Evolutionary conservation across 2,329 filamentous ascomycete species (phyloP), one percentile per base, ranked within the genome.

Genomic region (Coniella vitis): DNA sequence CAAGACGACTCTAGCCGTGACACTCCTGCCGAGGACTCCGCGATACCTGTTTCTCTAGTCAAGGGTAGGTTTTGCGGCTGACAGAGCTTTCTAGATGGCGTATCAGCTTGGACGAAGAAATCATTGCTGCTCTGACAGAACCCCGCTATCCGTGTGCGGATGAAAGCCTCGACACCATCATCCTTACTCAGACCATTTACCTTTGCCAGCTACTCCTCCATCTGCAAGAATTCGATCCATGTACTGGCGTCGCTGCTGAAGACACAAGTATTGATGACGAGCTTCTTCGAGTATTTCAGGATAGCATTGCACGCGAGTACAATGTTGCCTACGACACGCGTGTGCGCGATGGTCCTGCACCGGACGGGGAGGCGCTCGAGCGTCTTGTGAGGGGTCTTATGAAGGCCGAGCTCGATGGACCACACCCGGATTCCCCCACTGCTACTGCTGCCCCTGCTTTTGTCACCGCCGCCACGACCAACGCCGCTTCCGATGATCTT

Each of bases 101-200:
- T 36, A 46, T 53, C 31, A 20, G 25, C 17, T 17, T 34, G 29
- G 51, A 53, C 44, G 51, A 53, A 37, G 51, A 53, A 35, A 39
- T 53, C 47, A 45, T 53, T 44, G 51, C 47, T 19, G 47, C 51
- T 2, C 43, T 53, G 29, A 50, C 47, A 14, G 51, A 53, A 40
- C 51, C 51, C 14, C 51, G 47, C 35, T 53, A 47, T 22, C 51
- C 51, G 4, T 48, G 45, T 4, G 43, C 51, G 14, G 51, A 53
- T 20, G 43, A 53, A 12, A 43, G 43, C 32, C 44, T 53, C 36
- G 51, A 53, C 17, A 53, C 51, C 44, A 53, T 53, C 47, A 47
- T 53, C 31, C 47, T 53, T 29, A 49, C 48, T 21, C 51, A 53
- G 44, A 53, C 51, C 47, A 44, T 53, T 25, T 50, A 53, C 40